A percentile compares a stretch with the other conserved stretches of the same genome.
phyloP scores from a whole-genome alignment of 768 basidiomycete species.

The Favolaschia claudopus region DNA sequence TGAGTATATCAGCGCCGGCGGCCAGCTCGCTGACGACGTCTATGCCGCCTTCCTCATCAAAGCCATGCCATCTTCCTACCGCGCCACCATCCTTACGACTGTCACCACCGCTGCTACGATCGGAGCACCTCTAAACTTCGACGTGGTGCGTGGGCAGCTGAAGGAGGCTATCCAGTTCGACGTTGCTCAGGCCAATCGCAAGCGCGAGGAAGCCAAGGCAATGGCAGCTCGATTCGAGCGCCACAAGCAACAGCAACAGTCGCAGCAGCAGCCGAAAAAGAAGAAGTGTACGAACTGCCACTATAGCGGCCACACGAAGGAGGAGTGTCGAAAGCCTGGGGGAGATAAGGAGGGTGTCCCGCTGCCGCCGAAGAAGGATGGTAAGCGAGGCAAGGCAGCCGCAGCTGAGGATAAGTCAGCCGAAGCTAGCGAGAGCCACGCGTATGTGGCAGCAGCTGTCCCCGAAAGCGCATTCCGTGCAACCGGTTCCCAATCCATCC shows the following conservation, averaged over 20 bases:
- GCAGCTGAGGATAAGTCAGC: slow-evolving; percentile 1
- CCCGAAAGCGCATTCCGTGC: too few species aligned
- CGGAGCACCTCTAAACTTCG: neutral
- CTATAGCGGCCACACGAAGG: neutral
- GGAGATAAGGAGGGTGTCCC: neutral
- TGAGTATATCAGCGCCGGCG: slow-evolving; percentile 3
- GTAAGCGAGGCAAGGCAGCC: slow-evolving; percentile 11
- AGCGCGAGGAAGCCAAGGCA: slow-evolving; percentile 14
- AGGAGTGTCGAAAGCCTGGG: neutral
- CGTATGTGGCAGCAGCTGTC: too few species aligned
- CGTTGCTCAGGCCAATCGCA: neutral
- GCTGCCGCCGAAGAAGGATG: neutral
- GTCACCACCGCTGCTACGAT: slow-evolving; percentile 7
- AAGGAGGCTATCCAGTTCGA: slow-evolving; percentile 9
- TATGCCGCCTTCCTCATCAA: slow-evolving; percentile 13
- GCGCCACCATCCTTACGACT: slow-evolving; percentile 6
- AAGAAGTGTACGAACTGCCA: slow-evolving; percentile 4
- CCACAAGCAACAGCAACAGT: slow-evolving; percentile 2
- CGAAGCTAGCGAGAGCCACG: neutral
- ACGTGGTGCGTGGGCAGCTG: neutral
- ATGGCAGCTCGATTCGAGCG: slow-evolving; percentile 11
- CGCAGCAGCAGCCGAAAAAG: neutral
- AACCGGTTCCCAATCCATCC: too few species aligned
- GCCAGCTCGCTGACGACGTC: neutral
- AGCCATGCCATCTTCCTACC: slow-evolving; percentile 7